Evolutionary conservation across 306 rosid species (phyloP).

Genomic region (Glycyrrhiza uralensis): DNA sequence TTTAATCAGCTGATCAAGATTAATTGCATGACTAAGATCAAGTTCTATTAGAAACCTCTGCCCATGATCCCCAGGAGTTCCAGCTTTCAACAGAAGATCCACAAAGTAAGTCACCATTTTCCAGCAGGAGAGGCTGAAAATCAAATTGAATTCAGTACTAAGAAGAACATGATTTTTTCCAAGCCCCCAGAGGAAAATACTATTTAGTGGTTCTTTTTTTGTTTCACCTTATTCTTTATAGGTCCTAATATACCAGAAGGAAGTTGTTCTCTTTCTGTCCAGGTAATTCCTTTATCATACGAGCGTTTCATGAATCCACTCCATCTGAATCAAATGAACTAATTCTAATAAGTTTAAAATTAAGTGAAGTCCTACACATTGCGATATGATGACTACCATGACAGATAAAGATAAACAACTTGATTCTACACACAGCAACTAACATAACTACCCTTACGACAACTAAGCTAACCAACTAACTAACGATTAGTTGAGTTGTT

Average conservation of each 20-base stretch:
- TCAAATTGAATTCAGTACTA: not conserved
- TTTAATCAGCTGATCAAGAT: constrained; percentile 12
- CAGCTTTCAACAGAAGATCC: constrained; percentile 98
- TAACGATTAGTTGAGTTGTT: not conserved
- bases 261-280: constrained; percentile 95
- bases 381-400: not conserved
- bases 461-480: not conserved
- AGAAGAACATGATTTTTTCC: not conserved
- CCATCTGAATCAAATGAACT: constrained; percentile 56
- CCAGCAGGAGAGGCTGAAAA: constrained; percentile 79
- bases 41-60: constrained; percentile 56
- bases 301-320: constrained; percentile 94
- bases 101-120: constrained; percentile 74
- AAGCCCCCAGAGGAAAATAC: constrained; percentile 1
- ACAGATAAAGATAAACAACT: not conserved
- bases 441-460: not conserved
- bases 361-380: not conserved
- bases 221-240: constrained; percentile 78
- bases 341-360: not conserved
- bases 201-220: constrained; percentile 9
- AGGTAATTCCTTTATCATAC: constrained; percentile 70
- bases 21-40: constrained; percentile 4
- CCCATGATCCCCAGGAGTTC: constrained; percentile 99
- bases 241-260: constrained; percentile 95
- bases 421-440: not conserved